A percentile compares a stretch with the other conserved stretches of the same genome.
Evolutionary conservation across 2,329 filamentous ascomycete species (phyloP).

Genomic region (Fusarium austroafricanum): DNA sequence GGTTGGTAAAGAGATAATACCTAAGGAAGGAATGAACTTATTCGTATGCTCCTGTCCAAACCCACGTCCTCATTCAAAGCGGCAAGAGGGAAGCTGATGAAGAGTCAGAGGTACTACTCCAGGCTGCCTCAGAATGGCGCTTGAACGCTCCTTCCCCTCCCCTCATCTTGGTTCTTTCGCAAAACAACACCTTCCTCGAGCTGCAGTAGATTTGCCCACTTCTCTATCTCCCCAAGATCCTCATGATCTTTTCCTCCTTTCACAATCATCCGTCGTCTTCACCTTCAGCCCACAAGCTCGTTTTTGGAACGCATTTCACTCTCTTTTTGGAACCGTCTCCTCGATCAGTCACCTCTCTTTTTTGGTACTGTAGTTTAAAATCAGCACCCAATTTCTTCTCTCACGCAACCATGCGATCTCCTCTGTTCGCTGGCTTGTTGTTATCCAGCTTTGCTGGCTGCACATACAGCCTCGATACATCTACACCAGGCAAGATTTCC

Average conservation of each 20-base stretch:
- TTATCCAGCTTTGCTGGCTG: slow-evolving; percentile 22
- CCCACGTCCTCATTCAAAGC: no score
- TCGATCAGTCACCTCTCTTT: slow-evolving; percentile 37
- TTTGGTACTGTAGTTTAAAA: slow-evolving; percentile 51
- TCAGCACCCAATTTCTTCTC: slow-evolving; percentile 23
- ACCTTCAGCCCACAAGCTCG: slow-evolving; percentile 42
- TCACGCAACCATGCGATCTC: slow-evolving; percentile 41
- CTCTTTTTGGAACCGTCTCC: slow-evolving; percentile 50
- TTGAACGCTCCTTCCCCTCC: not conserved
- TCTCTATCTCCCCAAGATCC: not conserved
- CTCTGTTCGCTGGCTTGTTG: slow-evolving; percentile 15
- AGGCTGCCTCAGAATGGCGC: not conserved
- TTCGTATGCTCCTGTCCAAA: no score
- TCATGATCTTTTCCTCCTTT: slow-evolving; percentile 3
- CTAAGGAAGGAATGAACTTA: no score
- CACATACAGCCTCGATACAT: slow-evolving; percentile 1
- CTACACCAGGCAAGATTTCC: slow-evolving; percentile 24
- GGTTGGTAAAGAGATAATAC: no score
- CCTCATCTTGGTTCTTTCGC: not conserved
- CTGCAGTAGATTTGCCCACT: not conserved
- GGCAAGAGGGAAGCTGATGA: no score
- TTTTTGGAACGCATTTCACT: slow-evolving; percentile 42
- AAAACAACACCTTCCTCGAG: slow-evolving; percentile 2
- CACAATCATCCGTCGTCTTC: slow-evolving; percentile 35
- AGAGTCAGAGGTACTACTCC: no score